Conservation (phyloP, 2,329 filamentous ascomycete genomes). For the Phaeosphaeriaceae sp. region DNA sequence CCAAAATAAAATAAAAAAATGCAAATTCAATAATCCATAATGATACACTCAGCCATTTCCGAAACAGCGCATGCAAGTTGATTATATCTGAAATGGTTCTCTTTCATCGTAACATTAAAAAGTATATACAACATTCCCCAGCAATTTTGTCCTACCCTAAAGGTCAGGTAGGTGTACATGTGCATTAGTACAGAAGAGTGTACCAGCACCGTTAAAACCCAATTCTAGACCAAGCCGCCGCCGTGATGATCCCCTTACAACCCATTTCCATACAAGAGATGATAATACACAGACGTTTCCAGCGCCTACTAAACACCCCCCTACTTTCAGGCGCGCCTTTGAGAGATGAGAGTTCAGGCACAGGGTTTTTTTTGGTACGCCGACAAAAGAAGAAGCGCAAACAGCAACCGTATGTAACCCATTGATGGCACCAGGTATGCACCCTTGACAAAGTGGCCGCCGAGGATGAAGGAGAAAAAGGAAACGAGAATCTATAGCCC, state of each 20-base stretch:
- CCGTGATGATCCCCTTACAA: conserved; percentile 20
- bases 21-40: no score
- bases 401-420: conserved; percentile 11
- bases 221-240: conserved; percentile 16
- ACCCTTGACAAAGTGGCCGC: conserved; percentile 10
- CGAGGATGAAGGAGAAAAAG: conserved; percentile 8
- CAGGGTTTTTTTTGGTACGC: conserved; percentile 21
- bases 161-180: background rate
- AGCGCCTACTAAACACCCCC: conserved; percentile 29
- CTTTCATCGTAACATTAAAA: conserved; percentile 21
- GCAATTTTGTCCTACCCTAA: background rate
- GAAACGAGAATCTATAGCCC: conserved; percentile 28
- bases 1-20: no score
- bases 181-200: conserved; percentile 26
- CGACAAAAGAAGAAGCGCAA: conserved; percentile 7
- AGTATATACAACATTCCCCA: conserved; percentile 25
- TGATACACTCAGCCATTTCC: background rate
- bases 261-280: conserved; percentile 32
- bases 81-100: no score
- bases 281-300: conserved; percentile 40
- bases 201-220: conserved; percentile 23
- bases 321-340: conserved; percentile 25
- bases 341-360: conserved; percentile 37
- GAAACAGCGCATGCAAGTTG: background rate
- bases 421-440: conserved; percentile 33